phyloP scores from a whole-genome alignment of 2,329 filamentous ascomycete genomes.

The Apiospora malaysiana region DNA sequence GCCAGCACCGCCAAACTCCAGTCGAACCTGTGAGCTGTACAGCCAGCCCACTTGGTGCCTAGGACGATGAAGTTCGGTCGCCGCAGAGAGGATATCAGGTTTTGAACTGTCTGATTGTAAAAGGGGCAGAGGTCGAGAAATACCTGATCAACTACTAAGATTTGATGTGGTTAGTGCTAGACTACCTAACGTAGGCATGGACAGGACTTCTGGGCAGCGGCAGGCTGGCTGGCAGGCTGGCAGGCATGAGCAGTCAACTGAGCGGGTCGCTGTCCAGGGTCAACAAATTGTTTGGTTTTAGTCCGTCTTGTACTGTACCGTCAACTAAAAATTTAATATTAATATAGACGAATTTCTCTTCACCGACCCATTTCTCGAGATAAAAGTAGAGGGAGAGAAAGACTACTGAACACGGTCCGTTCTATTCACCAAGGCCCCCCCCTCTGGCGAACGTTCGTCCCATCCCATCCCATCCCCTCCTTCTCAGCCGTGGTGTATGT shows the following conservation, averaged over 20 bases:
- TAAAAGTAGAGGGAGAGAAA: background rate
- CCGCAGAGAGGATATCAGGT: background rate
- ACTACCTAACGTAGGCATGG: background rate
- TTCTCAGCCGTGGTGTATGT: background rate
- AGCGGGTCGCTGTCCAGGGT: constrained; percentile 8
- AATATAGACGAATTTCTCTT: constrained; percentile 1
- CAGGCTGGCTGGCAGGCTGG: background rate
- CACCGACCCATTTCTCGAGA: constrained; percentile 12
- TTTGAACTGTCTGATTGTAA: background rate
- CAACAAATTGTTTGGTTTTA: constrained; percentile 15
- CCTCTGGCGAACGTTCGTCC: constrained; percentile 2
- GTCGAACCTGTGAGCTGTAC: background rate
- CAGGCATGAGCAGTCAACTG: background rate
- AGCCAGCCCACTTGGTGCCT: constrained; percentile 14
- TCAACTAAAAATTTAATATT: constrained; percentile 2
- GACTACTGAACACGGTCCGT: background rate
- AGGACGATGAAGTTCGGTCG: background rate
- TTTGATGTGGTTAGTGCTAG: background rate
- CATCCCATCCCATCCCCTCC: constrained; percentile 10
- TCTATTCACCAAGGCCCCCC: constrained; percentile 2
- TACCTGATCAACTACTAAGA: background rate
- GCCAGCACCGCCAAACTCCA: background rate
- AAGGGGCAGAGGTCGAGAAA: background rate
- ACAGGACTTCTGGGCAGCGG: no score
- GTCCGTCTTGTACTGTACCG: constrained; percentile 1